Percentiles rank a stretch among this genome's conserved stretches.
Evolutionary conservation across 805 yeast genomes (phyloP).

Genomic region (Schwanniomyces occidentalis): DNA sequence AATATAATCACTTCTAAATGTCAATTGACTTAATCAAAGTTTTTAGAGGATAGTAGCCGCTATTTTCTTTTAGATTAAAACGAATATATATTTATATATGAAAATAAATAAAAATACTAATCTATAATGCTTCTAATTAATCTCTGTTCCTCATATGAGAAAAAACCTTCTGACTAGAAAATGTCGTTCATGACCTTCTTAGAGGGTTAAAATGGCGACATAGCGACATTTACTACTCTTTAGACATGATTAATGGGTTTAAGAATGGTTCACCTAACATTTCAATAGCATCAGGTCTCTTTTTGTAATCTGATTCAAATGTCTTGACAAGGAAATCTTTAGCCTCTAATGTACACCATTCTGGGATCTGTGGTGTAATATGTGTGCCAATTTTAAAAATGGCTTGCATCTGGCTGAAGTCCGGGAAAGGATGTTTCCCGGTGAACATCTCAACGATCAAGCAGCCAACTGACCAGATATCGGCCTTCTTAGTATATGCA

Average conservation of each 20-base stretch:
- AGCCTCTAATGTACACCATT: slow-evolving; percentile 67
- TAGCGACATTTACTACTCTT: slow-evolving; percentile 16
- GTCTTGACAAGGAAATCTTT: slow-evolving; percentile 63
- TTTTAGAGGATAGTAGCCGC: too few relatives aligned
- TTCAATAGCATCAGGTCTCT: slow-evolving; percentile 73
- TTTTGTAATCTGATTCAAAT: slow-evolving; percentile 71
- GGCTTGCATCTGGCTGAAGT: slow-evolving; percentile 95
- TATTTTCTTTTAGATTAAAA: too few relatives aligned
- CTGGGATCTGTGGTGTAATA: slow-evolving; percentile 77
- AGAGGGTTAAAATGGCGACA: too few relatives aligned
- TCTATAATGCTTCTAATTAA: too few relatives aligned
- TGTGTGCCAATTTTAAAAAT: slow-evolving; percentile 90
- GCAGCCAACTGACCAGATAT: slow-evolving; percentile 97
- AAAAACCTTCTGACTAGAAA: not conserved
- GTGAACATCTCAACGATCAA: slow-evolving; percentile 93
- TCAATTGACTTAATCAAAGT: too few relatives aligned
- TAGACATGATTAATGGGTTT: slow-evolving; percentile 47
- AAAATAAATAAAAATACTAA: too few relatives aligned
- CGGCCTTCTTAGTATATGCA: slow-evolving; percentile 88
- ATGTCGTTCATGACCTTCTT: slow-evolving; percentile 10
- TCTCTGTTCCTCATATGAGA: not conserved
- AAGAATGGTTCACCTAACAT: slow-evolving; percentile 66
- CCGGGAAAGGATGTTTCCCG: slow-evolving; percentile 94
- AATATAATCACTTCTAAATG: too few relatives aligned
- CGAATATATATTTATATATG: too few relatives aligned